Base-by-base conservation (phyloP, 805 yeast species). In the Candida oleophila region DNA sequence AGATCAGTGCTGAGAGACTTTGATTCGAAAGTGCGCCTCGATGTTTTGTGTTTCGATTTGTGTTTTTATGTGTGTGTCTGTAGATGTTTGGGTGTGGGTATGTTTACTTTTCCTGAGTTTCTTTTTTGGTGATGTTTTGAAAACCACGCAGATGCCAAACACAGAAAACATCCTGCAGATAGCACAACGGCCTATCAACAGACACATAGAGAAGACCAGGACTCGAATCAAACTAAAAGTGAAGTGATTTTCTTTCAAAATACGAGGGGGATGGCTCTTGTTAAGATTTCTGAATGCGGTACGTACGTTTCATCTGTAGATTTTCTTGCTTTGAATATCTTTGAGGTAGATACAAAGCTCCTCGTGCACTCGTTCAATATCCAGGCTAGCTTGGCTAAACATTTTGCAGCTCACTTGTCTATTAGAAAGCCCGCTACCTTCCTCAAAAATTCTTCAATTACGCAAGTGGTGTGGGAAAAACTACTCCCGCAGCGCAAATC, bases 391-490 rank as follows among this genome's bases (percentile, higher is more conserved):
- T 25, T 25, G 30, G 30, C 11, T 11, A 25, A 25, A 7, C 30
- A 25, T 25, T 25, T 25, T 25, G 30, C 30, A 25, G 11, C 30
- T 7, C 30, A 25, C 11, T 7, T 11, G 11, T 12, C 20, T 4
- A 16, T 20, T 4, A 11, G n/a, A 16, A 36, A 16, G 18, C 4
- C 22, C 20, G 14, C 39, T 16, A 4, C 22, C 5, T 36, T 16
- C 21, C n/a, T 22, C 3, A 22, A 25, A 18, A 22, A 39, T 14
- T 8, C 15, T 4, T n/a, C 11, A n/a, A 36, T 53, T 3, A 28
- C 37, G 18, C 58, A 55, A 37, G 9, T 60, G 22, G 43, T 36
- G 28, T 66, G 71, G 71, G 71, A 66, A 38, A 43, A 21, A 2
- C 49, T 57, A 4, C 14, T 22, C 2, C 45, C 39, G n/a, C 38